Base-by-base conservation (phyloP, 768 basidiomycete genomes). In the Nidularia pulvinata region DNA sequence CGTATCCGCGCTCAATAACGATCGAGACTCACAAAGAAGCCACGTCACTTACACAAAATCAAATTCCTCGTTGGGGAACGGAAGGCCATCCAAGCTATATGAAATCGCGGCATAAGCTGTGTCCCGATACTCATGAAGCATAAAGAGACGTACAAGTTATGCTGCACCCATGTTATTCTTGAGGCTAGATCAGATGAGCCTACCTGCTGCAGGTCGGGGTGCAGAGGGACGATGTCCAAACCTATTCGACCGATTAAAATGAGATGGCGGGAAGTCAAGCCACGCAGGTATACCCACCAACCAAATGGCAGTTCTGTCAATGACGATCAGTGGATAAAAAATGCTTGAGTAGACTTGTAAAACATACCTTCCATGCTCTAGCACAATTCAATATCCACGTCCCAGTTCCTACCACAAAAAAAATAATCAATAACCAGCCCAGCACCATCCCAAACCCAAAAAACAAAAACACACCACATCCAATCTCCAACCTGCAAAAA, bases 381-480 rank as follows among this genome's bases (percentile, higher is more conserved):
- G 88, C 87, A 57, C 82, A 82, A 35, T 85, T 78, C 50, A 90
- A 58, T 45, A 89, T 78, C 89, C 89, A 91, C 14, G 81, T 78
- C 13, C 89, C 89, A n/a, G 85, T 83, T 6, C 88, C 86, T 86
- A 58, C 33, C 33, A 32, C 36, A 32, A 48, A 37, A 30, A 46
- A 44, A 16, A 14, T 53, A 34, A 43, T 39, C 43, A 39, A 47
- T 32, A 34, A 51, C 33, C 37, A 45, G 19, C n/a, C n/a, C 9
- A 39, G n/a, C 30, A 32, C 46, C 3, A 42, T 19, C 19, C 19
- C 33, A 43, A 49, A 48, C 47, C 11, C 14, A 50, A 5, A 47
- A 33, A 42, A 6, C 33, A 37, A n/a, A 25, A 7, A 71, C 81
- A 62, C 57, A 86, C 86, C 89, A 61, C 88, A 90, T 7, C 88